These are phyloP conservation scores for Phytomonas sp. DNA, from an alignment of 208 protist genomes.

Conservation along the genomic window DNA sequence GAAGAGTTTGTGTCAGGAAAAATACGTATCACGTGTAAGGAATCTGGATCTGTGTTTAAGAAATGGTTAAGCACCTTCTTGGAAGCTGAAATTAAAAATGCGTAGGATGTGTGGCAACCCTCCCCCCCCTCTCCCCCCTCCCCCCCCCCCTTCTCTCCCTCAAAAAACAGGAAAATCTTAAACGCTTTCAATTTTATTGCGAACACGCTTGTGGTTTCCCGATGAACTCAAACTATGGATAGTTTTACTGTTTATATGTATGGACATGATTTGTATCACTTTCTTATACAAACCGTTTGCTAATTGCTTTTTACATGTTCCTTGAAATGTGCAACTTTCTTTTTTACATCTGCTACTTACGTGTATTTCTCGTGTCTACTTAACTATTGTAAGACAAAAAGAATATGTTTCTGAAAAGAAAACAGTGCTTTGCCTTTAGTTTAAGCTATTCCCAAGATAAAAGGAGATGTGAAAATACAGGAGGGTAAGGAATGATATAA, in stretches of 20 bases:
- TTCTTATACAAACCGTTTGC: not conserved
- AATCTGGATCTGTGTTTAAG: conserved; percentile 25
- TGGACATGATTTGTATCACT: not conserved
- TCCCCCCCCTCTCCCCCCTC: no score
- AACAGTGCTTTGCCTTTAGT: not conserved
- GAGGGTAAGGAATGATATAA: not conserved
- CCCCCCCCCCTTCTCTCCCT: no score
- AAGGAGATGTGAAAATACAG: not conserved
- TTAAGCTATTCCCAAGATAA: not conserved
- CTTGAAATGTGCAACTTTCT: not conserved
- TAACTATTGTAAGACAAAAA: not conserved
- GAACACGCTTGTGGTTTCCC: not conserved
- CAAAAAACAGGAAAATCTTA: not conserved
- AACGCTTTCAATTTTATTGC: conserved; percentile 1
- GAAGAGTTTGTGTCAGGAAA: conserved; percentile 41
- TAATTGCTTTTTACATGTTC: not conserved
- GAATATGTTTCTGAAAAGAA: not conserved
- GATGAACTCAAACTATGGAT: conserved; percentile 1
- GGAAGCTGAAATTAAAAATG: conserved; percentile 9
- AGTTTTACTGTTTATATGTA: not conserved
- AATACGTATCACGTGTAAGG: conserved; percentile 23
- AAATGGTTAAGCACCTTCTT: conserved; percentile 33
- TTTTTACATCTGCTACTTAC: not conserved
- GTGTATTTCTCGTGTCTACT: not conserved
- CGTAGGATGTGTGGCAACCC: not conserved